These are phyloP conservation scores for Didymellaceae sp. DNA, from an alignment of 2,329 filamentous ascomycete species.

Conservation along the genomic window DNA sequence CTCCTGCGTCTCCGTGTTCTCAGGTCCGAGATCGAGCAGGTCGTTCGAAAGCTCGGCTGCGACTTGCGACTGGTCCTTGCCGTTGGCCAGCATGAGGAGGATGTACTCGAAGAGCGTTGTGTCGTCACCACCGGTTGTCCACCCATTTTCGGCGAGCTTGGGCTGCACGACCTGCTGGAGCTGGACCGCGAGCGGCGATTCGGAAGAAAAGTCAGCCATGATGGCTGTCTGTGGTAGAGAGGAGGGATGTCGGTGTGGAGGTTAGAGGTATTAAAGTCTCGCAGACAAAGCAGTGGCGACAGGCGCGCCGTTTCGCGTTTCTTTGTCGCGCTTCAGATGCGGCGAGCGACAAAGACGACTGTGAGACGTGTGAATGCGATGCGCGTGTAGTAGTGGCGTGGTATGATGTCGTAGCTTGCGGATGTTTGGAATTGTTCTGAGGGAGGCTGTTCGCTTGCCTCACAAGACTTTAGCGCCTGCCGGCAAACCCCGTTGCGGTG, in stretches of 20 bases:
- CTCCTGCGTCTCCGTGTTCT: slow-evolving; percentile 80
- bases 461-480: slow-evolving; percentile 5
- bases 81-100: slow-evolving; percentile 94
- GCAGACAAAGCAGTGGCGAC: slow-evolving; percentile 31
- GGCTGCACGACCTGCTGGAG: slow-evolving; percentile 84
- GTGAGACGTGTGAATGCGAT: slow-evolving; percentile 20
- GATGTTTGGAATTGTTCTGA: slow-evolving; percentile 8
- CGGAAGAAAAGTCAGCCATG: slow-evolving; percentile 80
- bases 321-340: slow-evolving; percentile 7
- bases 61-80: slow-evolving; percentile 90
- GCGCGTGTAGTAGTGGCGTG: slow-evolving; percentile 16
- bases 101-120: slow-evolving; percentile 93
- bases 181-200: slow-evolving; percentile 83
- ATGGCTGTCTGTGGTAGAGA: slow-evolving; percentile 16
- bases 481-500: slow-evolving; percentile 14
- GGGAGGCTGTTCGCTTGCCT: slow-evolving; percentile 16
- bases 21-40: slow-evolving; percentile 79
- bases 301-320: slow-evolving; percentile 32
- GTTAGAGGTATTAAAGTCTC: slow-evolving; percentile 18
- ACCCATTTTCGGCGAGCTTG: slow-evolving; percentile 91
- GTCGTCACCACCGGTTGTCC: slow-evolving; percentile 82
- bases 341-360: slow-evolving; percentile 18
- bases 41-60: slow-evolving; percentile 87
- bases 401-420: slow-evolving; percentile 5
- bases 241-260: slow-evolving; percentile 22